These are phyloP conservation scores for Cucumis cinereus DNA, from an alignment of 306 rosid species.

Conservation along the genomic window DNA sequence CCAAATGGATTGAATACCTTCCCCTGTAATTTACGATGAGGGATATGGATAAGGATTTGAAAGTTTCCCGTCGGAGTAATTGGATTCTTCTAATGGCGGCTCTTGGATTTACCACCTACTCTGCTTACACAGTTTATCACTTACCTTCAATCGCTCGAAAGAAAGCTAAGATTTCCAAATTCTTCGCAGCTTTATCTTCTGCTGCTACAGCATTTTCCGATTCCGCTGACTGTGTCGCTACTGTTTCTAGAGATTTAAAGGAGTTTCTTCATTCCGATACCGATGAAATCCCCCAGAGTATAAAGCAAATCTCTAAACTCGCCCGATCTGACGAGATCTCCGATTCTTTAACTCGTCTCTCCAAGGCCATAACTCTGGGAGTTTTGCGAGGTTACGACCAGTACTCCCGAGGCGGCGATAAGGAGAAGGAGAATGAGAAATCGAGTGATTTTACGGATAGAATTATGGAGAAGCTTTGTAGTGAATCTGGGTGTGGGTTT, in stretches of 20 bases:
- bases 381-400: constrained; percentile 34
- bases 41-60: constrained; percentile 45
- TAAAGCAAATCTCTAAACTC: constrained; percentile 63
- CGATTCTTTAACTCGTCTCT: constrained; percentile 35
- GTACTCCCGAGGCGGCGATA: not conserved
- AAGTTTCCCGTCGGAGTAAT: constrained; percentile 29
- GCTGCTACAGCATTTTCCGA: constrained; percentile 51
- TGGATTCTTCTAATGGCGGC: constrained; percentile 35
- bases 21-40: not conserved
- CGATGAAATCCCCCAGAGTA: constrained; percentile 50
- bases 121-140: constrained; percentile 39
- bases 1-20: not conserved
- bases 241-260: constrained; percentile 50
- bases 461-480: constrained; percentile 41
- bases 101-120: constrained; percentile 45
- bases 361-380: constrained; percentile 44
- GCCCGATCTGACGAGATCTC: constrained; percentile 42
- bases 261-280: constrained; percentile 63
- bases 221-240: constrained; percentile 50
- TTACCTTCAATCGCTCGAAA: constrained; percentile 41
- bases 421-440: not conserved
- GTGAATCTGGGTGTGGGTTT: constrained; percentile 59
- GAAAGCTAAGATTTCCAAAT: constrained; percentile 39
- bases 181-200: constrained; percentile 37
- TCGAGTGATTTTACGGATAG: constrained; percentile 23